Base-by-base conservation (phyloP, 106 monocot genomes). In the Xerophyta viscosa region DNA sequence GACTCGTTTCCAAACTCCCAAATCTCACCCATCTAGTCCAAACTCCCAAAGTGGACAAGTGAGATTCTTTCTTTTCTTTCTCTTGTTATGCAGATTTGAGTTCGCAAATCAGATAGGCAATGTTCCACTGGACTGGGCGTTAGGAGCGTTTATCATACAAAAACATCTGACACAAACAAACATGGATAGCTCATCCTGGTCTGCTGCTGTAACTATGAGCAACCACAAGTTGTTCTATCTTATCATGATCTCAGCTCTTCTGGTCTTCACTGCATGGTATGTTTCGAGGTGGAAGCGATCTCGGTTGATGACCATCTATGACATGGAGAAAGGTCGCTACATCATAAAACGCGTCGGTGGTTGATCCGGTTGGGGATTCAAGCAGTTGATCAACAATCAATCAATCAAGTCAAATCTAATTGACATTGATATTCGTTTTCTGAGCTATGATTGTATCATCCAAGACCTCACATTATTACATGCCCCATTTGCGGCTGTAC, bases 141-240 rank as follows among this genome's bases (percentile, higher is more conserved):
- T 78, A 64, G 84, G 84, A 36, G 74, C 84, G 41, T 84, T 79
- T 37, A 67, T 79, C 20, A 58, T 84, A 60, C 63, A 54, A 42
- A 75, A 53, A 27, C 37, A n/a, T n/a, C n/a, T 39, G 15, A 27
- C 61, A 51, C 39, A 47, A 24, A 24, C 11, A 20, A 27, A 5
- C n/a, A 23, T 24, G 19, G 25, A 13, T 17, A 37, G 50, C 3
- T 21, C 61, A 20, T 29, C 46, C 18, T 62, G 39, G 64, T 43
- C 66, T 18, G 29, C 14, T n/a, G 20, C 28, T 13, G 56, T 51
- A 22, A 33, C 59, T 33, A 20, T 29, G 3, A 19, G 26, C 6
- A 37, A 60, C 27, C 58, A 45, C 0, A 39, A 15, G 17, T 21
- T 57, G 29, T 17, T 46, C n/a, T 49, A 46, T 41, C 41, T 54